These are phyloP conservation scores for Claviceps monticola DNA, from an alignment of 2,329 filamentous ascomycete genomes.

Conservation along the genomic window DNA sequence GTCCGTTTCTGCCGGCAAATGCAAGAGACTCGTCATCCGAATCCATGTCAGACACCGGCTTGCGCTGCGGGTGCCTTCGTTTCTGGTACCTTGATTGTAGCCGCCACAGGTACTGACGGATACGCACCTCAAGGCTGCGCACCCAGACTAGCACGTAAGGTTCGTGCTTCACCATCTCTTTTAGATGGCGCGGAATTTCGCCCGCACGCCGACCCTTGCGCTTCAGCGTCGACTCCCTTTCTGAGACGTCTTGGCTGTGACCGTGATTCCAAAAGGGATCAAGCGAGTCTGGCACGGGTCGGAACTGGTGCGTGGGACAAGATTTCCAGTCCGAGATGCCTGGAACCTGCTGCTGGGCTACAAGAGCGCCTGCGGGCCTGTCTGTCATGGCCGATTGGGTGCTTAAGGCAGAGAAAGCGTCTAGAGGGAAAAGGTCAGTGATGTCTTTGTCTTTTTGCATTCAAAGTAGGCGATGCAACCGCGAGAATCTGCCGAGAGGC, in stretches of 20 bases:
- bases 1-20: constrained; percentile 62
- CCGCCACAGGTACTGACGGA: constrained; percentile 59
- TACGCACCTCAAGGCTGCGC: constrained; percentile 71
- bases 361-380: constrained; percentile 72
- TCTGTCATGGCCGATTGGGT: constrained; percentile 35
- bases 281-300: constrained; percentile 75
- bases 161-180: constrained; percentile 64
- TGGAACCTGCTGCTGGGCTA: constrained; percentile 68
- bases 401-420: not conserved
- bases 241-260: constrained; percentile 35
- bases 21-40: constrained; percentile 73
- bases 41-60: constrained; percentile 23
- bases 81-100: constrained; percentile 11
- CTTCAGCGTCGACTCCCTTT: constrained; percentile 31
- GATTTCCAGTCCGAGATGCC: constrained; percentile 71
- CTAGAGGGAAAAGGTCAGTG: not conserved
- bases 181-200: constrained; percentile 65
- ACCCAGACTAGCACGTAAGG: constrained; percentile 69
- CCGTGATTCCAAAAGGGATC: constrained; percentile 68
- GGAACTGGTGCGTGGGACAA: constrained; percentile 65
- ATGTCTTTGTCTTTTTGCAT: not conserved
- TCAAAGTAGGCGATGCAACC: not conserved
- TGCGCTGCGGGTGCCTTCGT: not conserved
- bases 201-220: constrained; percentile 32
- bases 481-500: not conserved